Evolutionary conservation across 2,329 filamentous ascomycete species (phyloP).

Genomic region (Botrytis fabae): DNA sequence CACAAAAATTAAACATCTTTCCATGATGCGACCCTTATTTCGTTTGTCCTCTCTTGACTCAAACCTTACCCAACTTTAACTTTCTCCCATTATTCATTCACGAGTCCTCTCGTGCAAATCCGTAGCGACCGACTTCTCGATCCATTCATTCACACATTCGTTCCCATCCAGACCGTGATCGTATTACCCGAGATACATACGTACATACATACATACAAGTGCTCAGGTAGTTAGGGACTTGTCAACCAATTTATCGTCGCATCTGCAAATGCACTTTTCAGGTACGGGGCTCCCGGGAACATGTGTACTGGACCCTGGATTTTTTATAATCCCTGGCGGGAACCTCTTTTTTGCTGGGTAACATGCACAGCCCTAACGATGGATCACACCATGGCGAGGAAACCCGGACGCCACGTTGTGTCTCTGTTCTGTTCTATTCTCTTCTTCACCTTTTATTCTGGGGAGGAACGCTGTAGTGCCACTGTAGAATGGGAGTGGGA

Average conservation of each 20-base stretch:
- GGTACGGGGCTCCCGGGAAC: neutral
- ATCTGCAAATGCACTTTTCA: neutral
- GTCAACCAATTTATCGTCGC: neutral
- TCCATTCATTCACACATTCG: neutral
- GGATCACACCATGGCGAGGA: conserved; percentile 18
- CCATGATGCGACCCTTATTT: neutral
- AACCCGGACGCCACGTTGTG: conserved; percentile 18
- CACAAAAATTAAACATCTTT: neutral
- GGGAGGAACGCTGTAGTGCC: neutral
- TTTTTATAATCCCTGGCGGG: neutral
- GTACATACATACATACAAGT: neutral
- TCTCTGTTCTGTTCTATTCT: neutral
- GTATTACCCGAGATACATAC: neutral
- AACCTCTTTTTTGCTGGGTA: neutral
- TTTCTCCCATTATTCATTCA: neutral
- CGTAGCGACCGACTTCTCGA: neutral
- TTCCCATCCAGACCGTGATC: neutral
- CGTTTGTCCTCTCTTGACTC: neutral
- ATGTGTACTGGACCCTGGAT: neutral
- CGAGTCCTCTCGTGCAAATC: neutral
- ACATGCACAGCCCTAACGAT: conserved; percentile 23
- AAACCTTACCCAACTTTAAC: neutral
- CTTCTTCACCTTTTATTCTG: neutral
- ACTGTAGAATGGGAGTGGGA: neutral
- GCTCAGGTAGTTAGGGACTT: neutral